phyloP scores from a whole-genome alignment of 2,329 filamentous ascomycete species.

The Shiraia sp. region DNA sequence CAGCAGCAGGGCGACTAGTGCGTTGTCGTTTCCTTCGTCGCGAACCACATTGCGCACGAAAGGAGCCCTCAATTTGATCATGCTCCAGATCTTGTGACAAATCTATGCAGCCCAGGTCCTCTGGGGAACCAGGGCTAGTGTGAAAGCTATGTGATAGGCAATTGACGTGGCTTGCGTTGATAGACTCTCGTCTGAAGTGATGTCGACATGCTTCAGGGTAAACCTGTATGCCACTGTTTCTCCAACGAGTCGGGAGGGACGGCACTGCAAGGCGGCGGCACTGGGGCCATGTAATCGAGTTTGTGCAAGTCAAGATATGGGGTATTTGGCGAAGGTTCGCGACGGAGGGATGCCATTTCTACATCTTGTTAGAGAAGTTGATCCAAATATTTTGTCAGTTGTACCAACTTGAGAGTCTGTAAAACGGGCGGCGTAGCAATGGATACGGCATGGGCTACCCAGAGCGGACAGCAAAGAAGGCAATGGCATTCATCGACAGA shows the following conservation, averaged over 20 bases:
- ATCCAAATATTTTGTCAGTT: background rate
- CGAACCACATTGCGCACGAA: constrained; percentile 7
- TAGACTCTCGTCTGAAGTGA: too few species aligned
- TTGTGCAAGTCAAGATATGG: background rate
- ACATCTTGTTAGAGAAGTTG: constrained; percentile 7
- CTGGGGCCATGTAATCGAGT: background rate
- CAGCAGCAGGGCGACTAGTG: constrained; percentile 20
- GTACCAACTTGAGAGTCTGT: constrained; percentile 1
- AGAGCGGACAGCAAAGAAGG: constrained; percentile 33
- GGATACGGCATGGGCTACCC: constrained; percentile 35
- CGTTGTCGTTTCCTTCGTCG: constrained; percentile 20
- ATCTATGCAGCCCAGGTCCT: too few species aligned
- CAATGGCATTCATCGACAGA: constrained; percentile 45
- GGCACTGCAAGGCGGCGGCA: too few species aligned
- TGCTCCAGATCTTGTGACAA: background rate
- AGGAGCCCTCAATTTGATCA: too few species aligned
- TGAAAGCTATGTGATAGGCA: too few species aligned
- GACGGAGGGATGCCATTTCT: constrained; percentile 5
- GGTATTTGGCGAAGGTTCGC: background rate
- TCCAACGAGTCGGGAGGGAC: too few species aligned
- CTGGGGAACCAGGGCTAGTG: too few species aligned
- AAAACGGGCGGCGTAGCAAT: constrained; percentile 17
- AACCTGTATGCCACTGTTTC: too few species aligned
- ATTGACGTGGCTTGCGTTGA: too few species aligned
- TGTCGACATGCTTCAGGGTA: too few species aligned